phyloP scores from a whole-genome alignment of 352 stramenopile species.

The Globisporangium acanthophoron region DNA sequence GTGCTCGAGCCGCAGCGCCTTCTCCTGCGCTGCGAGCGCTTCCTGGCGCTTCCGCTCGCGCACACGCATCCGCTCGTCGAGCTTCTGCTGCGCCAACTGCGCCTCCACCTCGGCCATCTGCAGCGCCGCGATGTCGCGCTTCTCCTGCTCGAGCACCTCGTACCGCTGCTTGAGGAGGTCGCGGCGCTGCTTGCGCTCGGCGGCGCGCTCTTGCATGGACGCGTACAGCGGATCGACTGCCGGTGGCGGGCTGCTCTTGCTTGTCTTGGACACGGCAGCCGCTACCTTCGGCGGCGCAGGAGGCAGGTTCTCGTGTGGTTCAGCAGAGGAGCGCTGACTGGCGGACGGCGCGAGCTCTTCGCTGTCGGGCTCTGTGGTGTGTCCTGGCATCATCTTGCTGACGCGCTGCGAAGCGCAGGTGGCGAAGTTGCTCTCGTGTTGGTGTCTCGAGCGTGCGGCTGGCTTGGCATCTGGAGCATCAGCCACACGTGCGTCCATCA shows the following conservation, averaged over 20 bases:
- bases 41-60: slow-evolving; percentile 37
- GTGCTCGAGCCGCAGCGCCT: slow-evolving; percentile 25
- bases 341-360: neutral
- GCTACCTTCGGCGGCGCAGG: neutral
- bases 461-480: neutral
- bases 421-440: neutral
- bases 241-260: neutral
- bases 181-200: slow-evolving; percentile 49
- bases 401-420: neutral
- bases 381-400: neutral
- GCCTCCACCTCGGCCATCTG: slow-evolving; percentile 39
- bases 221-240: slow-evolving; percentile 37
- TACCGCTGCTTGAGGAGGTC: slow-evolving; percentile 49
- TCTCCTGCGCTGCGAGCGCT: slow-evolving; percentile 20
- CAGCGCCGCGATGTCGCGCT: slow-evolving; percentile 27
- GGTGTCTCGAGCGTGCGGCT: neutral
- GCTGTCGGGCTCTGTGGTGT: neutral
- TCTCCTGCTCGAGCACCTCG: slow-evolving; percentile 42
- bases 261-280: neutral
- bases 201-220: slow-evolving; percentile 48
- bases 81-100: slow-evolving; percentile 28
- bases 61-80: slow-evolving; percentile 30
- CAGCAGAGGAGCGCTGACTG: neutral
- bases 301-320: neutral
- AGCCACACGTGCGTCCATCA: neutral